These are phyloP conservation scores for Gardenia jasminoides DNA, from an alignment of 257 asterid species.

Conservation along the genomic window DNA sequence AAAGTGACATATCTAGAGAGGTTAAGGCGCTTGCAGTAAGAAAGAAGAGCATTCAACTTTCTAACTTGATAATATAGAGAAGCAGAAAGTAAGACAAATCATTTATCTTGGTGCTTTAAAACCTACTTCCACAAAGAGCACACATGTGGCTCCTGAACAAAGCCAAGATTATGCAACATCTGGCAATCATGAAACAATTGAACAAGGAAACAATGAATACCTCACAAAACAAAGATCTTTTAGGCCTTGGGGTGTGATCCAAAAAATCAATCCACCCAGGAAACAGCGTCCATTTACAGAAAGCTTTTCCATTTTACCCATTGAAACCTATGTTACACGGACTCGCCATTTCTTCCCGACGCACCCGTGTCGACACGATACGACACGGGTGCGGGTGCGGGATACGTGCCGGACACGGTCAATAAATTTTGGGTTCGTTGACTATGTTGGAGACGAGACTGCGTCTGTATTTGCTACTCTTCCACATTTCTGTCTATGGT, in stretches of 20 bases:
- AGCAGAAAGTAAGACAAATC: neutral
- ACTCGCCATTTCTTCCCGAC: too few relatives aligned
- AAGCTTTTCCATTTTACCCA: neutral
- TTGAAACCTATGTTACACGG: too few relatives aligned
- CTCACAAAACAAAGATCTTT: neutral
- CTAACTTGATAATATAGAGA: neutral
- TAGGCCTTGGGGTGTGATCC: neutral
- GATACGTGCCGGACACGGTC: too few relatives aligned
- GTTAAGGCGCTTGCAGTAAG: neutral
- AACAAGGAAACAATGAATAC: neutral
- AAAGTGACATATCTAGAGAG: neutral
- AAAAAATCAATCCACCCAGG: neutral
- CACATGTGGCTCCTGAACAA: neutral
- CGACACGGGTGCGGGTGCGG: too few relatives aligned
- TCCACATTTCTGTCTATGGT: too few relatives aligned
- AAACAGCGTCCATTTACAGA: neutral
- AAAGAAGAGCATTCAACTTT: neutral
- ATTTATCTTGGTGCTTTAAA: neutral
- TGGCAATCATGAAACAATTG: neutral
- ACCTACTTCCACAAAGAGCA: neutral
- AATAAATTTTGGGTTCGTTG: too few relatives aligned
- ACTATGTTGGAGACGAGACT: too few relatives aligned
- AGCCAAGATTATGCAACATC: neutral
- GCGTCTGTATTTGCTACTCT: too few relatives aligned
- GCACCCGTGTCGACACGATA: too few relatives aligned